A percentile compares a stretch with the other conserved stretches of the same genome.
phyloP scores from a whole-genome alignment of 2,329 filamentous ascomycete species.

The Onygena corvina region DNA sequence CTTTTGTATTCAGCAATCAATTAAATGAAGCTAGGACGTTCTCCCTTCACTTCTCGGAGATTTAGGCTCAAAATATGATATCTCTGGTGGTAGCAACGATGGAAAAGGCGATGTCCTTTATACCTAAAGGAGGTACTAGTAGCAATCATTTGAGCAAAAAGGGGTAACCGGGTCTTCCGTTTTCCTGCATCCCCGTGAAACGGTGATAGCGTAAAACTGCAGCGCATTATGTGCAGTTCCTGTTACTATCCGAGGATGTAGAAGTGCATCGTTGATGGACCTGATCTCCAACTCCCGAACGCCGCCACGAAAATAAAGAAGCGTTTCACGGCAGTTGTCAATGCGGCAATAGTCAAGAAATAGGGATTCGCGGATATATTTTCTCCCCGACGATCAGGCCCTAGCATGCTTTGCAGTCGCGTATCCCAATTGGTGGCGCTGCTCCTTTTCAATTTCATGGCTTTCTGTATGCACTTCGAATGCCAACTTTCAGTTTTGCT shows the following conservation, averaged over 20 bases:
- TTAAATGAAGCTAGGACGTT: neutral
- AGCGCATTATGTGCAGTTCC: neutral
- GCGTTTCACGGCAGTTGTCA: neutral
- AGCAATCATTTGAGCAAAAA: neutral
- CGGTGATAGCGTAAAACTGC: neutral
- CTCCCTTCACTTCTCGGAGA: too few species aligned
- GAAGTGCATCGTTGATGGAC: neutral
- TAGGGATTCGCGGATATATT: too few species aligned
- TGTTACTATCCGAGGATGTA: neutral
- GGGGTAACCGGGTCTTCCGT: neutral
- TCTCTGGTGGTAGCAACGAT: neutral
- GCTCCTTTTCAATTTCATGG: too few species aligned
- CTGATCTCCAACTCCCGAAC: neutral
- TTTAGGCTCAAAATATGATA: too few species aligned
- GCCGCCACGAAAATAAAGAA: neutral
- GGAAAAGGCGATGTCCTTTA: neutral
- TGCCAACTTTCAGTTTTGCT: too few species aligned
- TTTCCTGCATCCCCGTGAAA: neutral
- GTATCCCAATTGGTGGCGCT: too few species aligned
- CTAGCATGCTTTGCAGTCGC: too few species aligned
- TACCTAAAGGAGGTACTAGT: neutral
- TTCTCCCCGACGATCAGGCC: too few species aligned
- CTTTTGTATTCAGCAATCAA: neutral
- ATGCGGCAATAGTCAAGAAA: too few species aligned
- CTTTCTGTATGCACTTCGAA: too few species aligned